Evolutionary conservation across 768 basidiomycete genomes (phyloP), one percentile per base, ranked within the genome.

Genomic region (Boletus vinaceobasis): DNA sequence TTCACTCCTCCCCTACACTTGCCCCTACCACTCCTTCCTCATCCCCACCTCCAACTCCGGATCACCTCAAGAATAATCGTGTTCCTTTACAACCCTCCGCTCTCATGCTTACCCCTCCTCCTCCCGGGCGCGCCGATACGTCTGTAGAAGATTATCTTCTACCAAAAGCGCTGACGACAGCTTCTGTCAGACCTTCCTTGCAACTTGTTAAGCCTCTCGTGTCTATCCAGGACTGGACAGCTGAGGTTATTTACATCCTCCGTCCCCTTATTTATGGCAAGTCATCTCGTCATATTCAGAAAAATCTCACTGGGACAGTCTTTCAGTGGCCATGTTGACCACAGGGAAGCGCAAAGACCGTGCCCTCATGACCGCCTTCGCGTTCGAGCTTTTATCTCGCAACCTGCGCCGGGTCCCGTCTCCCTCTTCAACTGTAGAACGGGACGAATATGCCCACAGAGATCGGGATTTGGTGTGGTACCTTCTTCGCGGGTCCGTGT

Each of bases 401-500:
- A 84, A 79, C 67, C 73, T 96, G 31, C 87, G 94, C 19, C 78
- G 90, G 23, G 73, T 74, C 19, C 84, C 88, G 4, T 75, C 84
- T 7, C 71, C 82, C 1, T 85, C 86, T 43, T 79, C 84, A 19
- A 59, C 77, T 5, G 74, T 90, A 35, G 88, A 92, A 69, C 79
- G 87, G 46, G 72, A 81, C 14, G 93, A 95, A 65, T 90, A 95
- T 62, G 88, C 90, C 14, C 79, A 82, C 50, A 77, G 92, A 61
- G 94, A 97, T 69, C 80, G 85, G 49, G 87, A 90, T 61, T 79
- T 96, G 58, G 65, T 88, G 10, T 91, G 87, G 86, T 93, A 93
- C 66, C 79, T 95, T 42, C 72, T 96, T 57, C 85, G 91, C 39
- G 93, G 93, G 19, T 84, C 88, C 19, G 82, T 95, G 48, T 97